These are phyloP conservation scores for Pythium rhizo-oryzae DNA, from an alignment of 352 stramenopile genomes.

Conservation along the genomic window DNA sequence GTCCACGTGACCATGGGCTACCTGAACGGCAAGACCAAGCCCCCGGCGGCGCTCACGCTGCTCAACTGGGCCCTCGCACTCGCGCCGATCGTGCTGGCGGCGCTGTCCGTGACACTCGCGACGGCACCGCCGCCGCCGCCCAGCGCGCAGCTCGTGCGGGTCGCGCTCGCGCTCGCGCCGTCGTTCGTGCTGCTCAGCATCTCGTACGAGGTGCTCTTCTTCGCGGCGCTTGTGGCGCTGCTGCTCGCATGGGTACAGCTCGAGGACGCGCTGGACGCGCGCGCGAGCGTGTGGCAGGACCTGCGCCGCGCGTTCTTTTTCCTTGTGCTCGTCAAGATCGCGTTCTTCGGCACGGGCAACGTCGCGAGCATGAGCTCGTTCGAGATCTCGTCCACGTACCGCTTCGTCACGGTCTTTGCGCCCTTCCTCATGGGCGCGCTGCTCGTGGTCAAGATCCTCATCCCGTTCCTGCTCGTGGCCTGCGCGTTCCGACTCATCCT, in stretches of 20 bases:
- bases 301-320: slow-evolving; percentile 81
- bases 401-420: slow-evolving; percentile 83
- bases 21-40: slow-evolving; percentile 53
- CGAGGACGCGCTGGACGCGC: slow-evolving; percentile 34
- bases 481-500: slow-evolving; percentile 67
- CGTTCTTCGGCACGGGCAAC: slow-evolving; percentile 87
- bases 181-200: slow-evolving; percentile 80
- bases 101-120: slow-evolving; percentile 29
- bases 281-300: slow-evolving; percentile 31
- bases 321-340: slow-evolving; percentile 78
- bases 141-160: slow-evolving; percentile 43
- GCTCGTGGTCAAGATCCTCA: slow-evolving; percentile 79
- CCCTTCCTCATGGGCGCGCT: slow-evolving; percentile 83
- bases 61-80: slow-evolving; percentile 60
- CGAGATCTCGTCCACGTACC: slow-evolving; percentile 85
- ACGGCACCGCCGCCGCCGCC: background rate
- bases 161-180: slow-evolving; percentile 62
- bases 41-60: slow-evolving; percentile 49
- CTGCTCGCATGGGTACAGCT: slow-evolving; percentile 66
- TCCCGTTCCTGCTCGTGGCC: slow-evolving; percentile 79
- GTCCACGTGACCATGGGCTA: slow-evolving; percentile 59
- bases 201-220: slow-evolving; percentile 87
- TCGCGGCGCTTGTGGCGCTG: slow-evolving; percentile 53
- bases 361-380: slow-evolving; percentile 89
- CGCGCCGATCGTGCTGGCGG: slow-evolving; percentile 34